Percentiles rank a stretch among this genome's conserved stretches.
Conservation (phyloP, 2,329 filamentous ascomycete genomes). For the Hypocreales sp. region DNA sequence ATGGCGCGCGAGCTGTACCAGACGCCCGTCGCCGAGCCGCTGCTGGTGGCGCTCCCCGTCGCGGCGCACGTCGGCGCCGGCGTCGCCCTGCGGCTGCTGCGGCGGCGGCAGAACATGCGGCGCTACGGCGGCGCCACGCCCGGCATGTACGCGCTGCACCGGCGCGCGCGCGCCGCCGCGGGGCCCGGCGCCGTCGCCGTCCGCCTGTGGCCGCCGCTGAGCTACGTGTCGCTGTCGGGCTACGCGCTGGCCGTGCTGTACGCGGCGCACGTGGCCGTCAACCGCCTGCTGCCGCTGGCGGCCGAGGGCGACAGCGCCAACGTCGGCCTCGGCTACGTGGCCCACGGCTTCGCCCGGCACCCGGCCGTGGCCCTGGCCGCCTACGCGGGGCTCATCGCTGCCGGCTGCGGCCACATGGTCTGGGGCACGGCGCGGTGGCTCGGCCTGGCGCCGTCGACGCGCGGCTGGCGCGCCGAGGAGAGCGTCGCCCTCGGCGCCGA, state of each 20-base stretch:
- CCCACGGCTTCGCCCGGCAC: conserved; percentile 68
- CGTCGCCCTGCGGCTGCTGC: conserved; percentile 58
- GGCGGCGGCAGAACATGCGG: conserved; percentile 52
- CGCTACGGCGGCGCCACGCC: conserved; percentile 60
- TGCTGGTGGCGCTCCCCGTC: conserved; percentile 63
- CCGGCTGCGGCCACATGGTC: conserved; percentile 62
- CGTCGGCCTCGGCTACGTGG: conserved; percentile 68
- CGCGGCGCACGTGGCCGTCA: conserved; percentile 57
- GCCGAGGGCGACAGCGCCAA: conserved; percentile 78
- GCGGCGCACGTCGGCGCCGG: conserved; percentile 64
- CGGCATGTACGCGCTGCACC: conserved; percentile 27
- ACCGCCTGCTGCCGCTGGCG: conserved; percentile 57
- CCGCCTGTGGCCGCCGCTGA: conserved; percentile 52
- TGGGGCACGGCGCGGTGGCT: conserved; percentile 82
- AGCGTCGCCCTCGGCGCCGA: conserved; percentile 29
- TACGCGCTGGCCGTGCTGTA: conserved; percentile 54
- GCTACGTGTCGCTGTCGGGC: conserved; percentile 55
- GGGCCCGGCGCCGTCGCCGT: conserved; percentile 16
- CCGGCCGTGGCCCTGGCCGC: conserved; percentile 49
- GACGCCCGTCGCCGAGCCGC: conserved; percentile 61
- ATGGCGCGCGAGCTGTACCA: conserved; percentile 90
- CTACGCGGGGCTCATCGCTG: conserved; percentile 51
- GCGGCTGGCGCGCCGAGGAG: conserved; percentile 27
- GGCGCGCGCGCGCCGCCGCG: conserved; percentile 15
- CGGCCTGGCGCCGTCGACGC: conserved; percentile 42